A percentile compares a stretch with the other conserved stretches of the same genome.
Conservation (phyloP, 192 early-diverging fungal genomes). For the Coemansia sp. region DNA sequence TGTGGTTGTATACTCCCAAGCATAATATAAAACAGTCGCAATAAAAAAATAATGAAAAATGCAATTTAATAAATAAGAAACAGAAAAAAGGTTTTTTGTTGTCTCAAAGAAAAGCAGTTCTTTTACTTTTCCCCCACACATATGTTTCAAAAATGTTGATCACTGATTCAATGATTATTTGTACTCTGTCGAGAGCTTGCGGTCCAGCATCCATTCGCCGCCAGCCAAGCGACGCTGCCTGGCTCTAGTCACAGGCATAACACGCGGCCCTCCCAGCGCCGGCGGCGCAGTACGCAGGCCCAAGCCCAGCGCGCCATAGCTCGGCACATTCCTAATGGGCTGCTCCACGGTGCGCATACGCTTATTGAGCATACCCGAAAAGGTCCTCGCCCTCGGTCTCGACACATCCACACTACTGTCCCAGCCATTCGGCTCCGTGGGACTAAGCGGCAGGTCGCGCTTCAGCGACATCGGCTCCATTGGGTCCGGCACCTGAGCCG, state of each 20-base stretch:
- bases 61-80: background rate
- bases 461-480: conserved; percentile 22
- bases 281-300: conserved; percentile 9
- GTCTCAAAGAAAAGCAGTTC: background rate
- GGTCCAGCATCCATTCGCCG: background rate
- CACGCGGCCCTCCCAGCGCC: background rate
- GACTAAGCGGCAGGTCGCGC: conserved; percentile 42
- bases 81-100: background rate
- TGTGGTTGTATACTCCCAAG: background rate
- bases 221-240: conserved; percentile 5
- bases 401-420: background rate
- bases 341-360: conserved; percentile 21
- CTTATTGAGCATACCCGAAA: conserved; percentile 41
- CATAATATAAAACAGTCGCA: background rate
- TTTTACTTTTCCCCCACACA: background rate
- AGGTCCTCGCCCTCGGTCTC: conserved; percentile 34
- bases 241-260: background rate
- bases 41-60: background rate
- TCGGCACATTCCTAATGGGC: background rate
- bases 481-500: conserved; percentile 32
- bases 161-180: too few species aligned
- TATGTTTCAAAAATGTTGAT: background rate
- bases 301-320: conserved; percentile 21
- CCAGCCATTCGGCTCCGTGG: background rate
- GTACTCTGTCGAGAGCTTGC: background rate